Evolutionary conservation across 192 early-diverging fungal genomes (phyloP).

Genomic region (Gamsiella multidivaricata): DNA sequence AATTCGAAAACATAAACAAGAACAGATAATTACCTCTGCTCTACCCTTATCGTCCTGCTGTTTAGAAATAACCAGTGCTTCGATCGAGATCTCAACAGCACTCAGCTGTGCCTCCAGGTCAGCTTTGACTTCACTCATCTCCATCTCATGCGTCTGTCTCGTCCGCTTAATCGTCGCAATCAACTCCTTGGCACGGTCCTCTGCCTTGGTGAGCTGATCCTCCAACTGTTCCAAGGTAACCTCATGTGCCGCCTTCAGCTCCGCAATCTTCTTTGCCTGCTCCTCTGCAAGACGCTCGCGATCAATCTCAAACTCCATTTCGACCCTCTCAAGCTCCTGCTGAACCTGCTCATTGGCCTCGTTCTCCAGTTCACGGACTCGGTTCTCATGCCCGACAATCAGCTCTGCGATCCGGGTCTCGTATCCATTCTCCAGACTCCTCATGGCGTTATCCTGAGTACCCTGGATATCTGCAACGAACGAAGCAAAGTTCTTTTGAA

Average conservation of each 20-base stretch:
- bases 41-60: neutral
- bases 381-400: conserved; percentile 38
- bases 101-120: conserved; percentile 21
- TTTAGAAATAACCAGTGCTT: neutral
- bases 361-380: conserved; percentile 37
- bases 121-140: conserved; percentile 6
- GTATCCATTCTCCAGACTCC: conserved; percentile 10
- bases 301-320: conserved; percentile 42
- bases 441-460: conserved; percentile 13
- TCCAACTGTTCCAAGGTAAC: conserved; percentile 11
- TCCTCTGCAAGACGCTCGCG: conserved; percentile 12
- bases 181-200: conserved; percentile 11
- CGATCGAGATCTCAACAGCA: conserved; percentile 14
- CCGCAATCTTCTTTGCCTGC: conserved; percentile 6
- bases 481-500: conserved; percentile 25
- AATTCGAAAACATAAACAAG: neutral
- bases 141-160: conserved; percentile 8
- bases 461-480: conserved; percentile 40
- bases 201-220: conserved; percentile 20
- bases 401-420: conserved; percentile 47
- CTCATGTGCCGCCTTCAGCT: conserved; percentile 16
- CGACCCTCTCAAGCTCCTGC: conserved; percentile 37
- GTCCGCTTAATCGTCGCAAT: neutral
- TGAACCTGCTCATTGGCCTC: conserved; percentile 40
- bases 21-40: conserved; percentile 8